These are phyloP conservation scores for Paracoccidioides lutzii DNA, from an alignment of 2,329 filamentous ascomycete species.

Conservation along the genomic window DNA sequence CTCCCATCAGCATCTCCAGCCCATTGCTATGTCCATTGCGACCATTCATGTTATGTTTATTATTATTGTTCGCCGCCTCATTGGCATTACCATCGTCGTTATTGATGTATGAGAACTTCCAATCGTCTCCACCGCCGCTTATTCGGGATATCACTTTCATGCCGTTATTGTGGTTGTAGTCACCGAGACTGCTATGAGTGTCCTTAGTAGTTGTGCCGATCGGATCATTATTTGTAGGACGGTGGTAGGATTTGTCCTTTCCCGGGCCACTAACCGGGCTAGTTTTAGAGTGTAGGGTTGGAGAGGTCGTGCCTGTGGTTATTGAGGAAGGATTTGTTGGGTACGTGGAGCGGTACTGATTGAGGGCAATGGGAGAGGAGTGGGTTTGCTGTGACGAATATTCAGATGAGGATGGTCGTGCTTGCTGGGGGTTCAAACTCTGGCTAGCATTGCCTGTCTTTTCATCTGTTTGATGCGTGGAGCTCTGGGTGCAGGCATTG, in stretches of 20 bases:
- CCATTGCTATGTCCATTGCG: not conserved
- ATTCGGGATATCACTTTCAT: not conserved
- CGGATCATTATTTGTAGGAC: not conserved
- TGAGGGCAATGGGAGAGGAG: not conserved
- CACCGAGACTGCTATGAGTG: not conserved
- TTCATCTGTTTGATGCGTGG: constrained; percentile 3
- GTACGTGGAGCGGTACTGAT: constrained; percentile 1
- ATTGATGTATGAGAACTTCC: not conserved
- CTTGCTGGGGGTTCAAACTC: not conserved
- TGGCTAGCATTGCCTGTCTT: not conserved
- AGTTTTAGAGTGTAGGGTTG: not conserved
- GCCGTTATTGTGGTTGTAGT: not conserved
- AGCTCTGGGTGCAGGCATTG: not conserved
- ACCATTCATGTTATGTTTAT: not conserved
- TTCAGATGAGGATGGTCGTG: not conserved
- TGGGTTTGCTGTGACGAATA: not conserved
- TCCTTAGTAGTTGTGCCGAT: not conserved
- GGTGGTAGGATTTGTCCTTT: not conserved
- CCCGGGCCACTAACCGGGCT: not conserved
- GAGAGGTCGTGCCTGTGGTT: not conserved
- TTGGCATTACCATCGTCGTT: not conserved
- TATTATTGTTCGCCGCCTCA: not conserved
- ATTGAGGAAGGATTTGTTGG: constrained; percentile 2
- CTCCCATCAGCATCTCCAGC: not conserved
- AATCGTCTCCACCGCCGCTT: not conserved